Evolutionary conservation across 2,329 filamentous ascomycete species (phyloP).

Genomic region (Venturia nashicola): DNA sequence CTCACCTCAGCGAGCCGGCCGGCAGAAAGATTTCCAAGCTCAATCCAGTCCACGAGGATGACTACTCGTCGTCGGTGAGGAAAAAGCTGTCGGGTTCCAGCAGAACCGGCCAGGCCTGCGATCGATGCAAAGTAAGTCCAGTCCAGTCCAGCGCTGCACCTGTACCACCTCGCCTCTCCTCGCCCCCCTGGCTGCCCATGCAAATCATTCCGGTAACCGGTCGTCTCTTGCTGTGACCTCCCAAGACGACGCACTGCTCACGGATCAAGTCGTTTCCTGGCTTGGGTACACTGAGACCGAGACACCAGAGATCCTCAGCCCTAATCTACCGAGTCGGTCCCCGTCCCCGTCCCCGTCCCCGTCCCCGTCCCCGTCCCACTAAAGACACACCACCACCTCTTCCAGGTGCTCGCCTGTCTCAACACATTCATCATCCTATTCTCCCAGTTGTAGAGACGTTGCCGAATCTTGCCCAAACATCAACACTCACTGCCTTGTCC

Average conservation of each 20-base stretch:
- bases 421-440: too few species aligned
- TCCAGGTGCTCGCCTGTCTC: background rate
- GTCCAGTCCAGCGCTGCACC: too few species aligned
- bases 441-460: too few species aligned
- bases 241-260: too few species aligned
- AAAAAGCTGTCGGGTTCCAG: conserved; percentile 42
- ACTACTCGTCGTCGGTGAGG: conserved; percentile 35
- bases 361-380: too few species aligned
- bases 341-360: too few species aligned
- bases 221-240: background rate
- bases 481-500: background rate
- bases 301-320: too few species aligned
- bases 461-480: background rate
- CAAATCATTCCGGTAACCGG: background rate
- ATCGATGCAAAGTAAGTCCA: conserved; percentile 64
- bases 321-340: too few species aligned
- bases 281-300: too few species aligned
- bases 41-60: conserved; percentile 12
- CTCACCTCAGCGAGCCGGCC: background rate
- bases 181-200: background rate
- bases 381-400: background rate
- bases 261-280: too few species aligned
- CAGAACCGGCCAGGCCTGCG: conserved; percentile 73
- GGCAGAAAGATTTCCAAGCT: background rate
- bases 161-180: background rate